These are phyloP conservation scores for Emmonsia crescens DNA, from an alignment of 2,329 filamentous ascomycete species.

Conservation along the genomic window DNA sequence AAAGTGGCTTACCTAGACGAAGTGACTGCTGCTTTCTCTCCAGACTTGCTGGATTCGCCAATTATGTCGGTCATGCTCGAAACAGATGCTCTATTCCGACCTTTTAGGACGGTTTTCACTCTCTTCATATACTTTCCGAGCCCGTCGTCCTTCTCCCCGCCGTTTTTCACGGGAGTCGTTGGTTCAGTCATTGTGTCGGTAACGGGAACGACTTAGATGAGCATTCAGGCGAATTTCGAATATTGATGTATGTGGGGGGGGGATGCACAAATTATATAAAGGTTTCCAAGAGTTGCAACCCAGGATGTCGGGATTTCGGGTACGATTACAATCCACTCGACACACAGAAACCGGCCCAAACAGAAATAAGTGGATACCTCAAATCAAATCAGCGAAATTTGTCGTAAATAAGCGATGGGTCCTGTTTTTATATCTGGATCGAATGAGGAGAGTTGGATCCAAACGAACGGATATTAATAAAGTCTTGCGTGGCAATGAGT, in stretches of 20 bases:
- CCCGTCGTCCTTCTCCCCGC: constrained; percentile 19
- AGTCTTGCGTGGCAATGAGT: background rate
- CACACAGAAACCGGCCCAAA: background rate
- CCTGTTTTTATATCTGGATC: background rate
- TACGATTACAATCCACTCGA: background rate
- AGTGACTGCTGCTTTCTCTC: constrained; percentile 13
- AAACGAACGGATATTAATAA: background rate
- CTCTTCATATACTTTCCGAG: constrained; percentile 31
- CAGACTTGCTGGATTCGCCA: constrained; percentile 13
- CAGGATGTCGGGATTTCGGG: background rate
- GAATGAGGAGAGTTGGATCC: background rate
- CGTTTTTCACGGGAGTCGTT: constrained; percentile 7
- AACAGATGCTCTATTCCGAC: constrained; percentile 21
- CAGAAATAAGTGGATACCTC: background rate
- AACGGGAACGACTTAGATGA: background rate
- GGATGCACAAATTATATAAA: background rate
- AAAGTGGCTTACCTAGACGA: constrained; percentile 6
- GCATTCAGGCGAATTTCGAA: background rate
- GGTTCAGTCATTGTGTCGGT: constrained; percentile 10
- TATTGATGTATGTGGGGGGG: background rate
- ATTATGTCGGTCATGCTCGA: constrained; percentile 13
- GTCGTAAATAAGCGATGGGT: too few species aligned
- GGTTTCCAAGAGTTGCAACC: background rate
- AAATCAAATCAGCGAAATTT: background rate
- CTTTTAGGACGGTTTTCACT: constrained; percentile 28